A percentile compares a stretch with the other conserved stretches of the same genome.
Conservation (phyloP, 805 yeast genomes). For the Candida nonsorbophila region DNA sequence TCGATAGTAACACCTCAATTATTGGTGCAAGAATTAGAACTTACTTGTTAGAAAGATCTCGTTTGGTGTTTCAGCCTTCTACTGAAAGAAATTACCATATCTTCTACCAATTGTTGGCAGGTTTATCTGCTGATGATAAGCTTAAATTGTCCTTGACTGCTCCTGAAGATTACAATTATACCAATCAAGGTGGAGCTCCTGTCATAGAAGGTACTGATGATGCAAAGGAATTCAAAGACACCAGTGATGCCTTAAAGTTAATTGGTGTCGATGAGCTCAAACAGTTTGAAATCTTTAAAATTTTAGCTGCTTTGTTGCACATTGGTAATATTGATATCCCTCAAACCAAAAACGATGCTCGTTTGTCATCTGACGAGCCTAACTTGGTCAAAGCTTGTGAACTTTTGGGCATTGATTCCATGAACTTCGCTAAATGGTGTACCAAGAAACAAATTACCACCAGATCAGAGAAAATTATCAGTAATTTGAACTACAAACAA, state of each 20-base stretch:
- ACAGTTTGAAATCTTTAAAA: slow-evolving; percentile 66
- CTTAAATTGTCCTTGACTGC: slow-evolving; percentile 53
- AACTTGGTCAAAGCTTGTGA: slow-evolving; percentile 77
- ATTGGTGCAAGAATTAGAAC: slow-evolving; percentile 95
- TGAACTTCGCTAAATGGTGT: slow-evolving; percentile 80
- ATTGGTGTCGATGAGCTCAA: slow-evolving; percentile 64
- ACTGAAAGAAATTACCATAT: slow-evolving; percentile 94
- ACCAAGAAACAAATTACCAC: slow-evolving; percentile 88
- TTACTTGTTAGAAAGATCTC: slow-evolving; percentile 85
- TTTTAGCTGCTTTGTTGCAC: slow-evolving; percentile 85
- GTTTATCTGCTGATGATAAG: slow-evolving; percentile 55
- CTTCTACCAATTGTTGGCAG: slow-evolving; percentile 83
- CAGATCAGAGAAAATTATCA: slow-evolving; percentile 86
- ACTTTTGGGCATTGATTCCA: slow-evolving; percentile 73
- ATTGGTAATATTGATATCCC: slow-evolving; percentile 88
- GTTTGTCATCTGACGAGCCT: slow-evolving; percentile 81
- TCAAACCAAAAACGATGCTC: slow-evolving; percentile 80
- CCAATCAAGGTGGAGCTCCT: slow-evolving; percentile 84
- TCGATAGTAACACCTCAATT: slow-evolving; percentile 68
- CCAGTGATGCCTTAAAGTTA: slow-evolving; percentile 68
- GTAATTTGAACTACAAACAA: slow-evolving; percentile 76
- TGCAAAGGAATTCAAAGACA: slow-evolving; percentile 66
- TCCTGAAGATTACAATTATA: slow-evolving; percentile 69
- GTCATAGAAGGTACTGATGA: slow-evolving; percentile 78
- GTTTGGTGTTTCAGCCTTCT: slow-evolving; percentile 88